These are phyloP conservation scores for Cylindricascospora bacillispora DNA, from an alignment of 1,139 yeast genomes.

Conservation along the genomic window DNA sequence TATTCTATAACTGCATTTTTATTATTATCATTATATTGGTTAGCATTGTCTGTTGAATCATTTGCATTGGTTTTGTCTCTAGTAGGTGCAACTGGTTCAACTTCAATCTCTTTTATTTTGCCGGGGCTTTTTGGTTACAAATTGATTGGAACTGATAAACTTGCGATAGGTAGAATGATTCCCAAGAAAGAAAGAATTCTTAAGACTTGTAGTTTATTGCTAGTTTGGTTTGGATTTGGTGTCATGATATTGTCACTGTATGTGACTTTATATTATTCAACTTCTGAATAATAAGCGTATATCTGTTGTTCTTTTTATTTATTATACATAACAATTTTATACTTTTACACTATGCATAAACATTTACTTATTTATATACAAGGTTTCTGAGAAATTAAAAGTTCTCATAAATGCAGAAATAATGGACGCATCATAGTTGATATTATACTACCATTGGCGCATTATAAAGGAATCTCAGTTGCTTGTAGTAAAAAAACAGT, in stretches of 20 bases:
- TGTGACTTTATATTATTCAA: constrained; percentile 38
- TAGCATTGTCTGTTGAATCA: constrained; percentile 61
- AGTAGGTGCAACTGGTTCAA: constrained; percentile 40
- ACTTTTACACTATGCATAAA: not conserved
- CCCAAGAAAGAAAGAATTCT: constrained; percentile 29
- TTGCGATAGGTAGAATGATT: constrained; percentile 18
- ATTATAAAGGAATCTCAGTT: no score
- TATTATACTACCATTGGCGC: no score
- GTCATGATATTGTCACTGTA: constrained; percentile 71
- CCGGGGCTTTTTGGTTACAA: constrained; percentile 67
- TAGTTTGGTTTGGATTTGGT: constrained; percentile 59
- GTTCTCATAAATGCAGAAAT: no score
- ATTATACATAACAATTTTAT: not conserved
- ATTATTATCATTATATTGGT: constrained; percentile 38
- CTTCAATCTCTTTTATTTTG: constrained; percentile 4
- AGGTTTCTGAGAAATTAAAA: no score
- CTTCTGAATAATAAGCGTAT: not conserved
- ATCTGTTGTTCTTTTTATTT: not conserved
- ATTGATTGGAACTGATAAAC: constrained; percentile 34
- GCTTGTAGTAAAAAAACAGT: no score
- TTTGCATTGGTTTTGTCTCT: constrained; percentile 77
- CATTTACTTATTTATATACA: no score
- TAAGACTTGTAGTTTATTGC: constrained; percentile 45
- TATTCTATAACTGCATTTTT: constrained; percentile 35
- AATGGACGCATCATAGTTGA: no score